Base-by-base conservation (phyloP, 2,329 filamentous ascomycete genomes). In the Penicillium sp. region DNA sequence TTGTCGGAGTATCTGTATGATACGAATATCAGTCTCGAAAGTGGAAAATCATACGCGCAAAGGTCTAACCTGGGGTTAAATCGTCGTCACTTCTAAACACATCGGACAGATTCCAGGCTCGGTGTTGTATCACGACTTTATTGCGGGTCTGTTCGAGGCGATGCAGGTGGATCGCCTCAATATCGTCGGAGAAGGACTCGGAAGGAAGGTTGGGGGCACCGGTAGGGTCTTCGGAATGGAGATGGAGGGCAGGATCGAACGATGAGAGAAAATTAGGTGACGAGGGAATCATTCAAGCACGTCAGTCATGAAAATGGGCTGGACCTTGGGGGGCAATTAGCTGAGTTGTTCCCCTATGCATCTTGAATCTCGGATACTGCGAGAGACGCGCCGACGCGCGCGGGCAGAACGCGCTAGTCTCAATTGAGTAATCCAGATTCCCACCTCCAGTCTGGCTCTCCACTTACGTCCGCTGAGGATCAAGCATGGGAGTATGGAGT, bases 161-260 rank as follows among this genome's bases (percentile, higher is more conserved):
- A 53, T 73, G 65, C 6, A 71, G 57, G 40, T 79, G 60, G 25
- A 79, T 69, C 52, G 75, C 77, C 63, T 79, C 77, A 53, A 79
- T 52, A 26, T 79, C 78, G 70, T 79, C 76, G 54, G 71, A 71
- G 63, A 76, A 76, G 55, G 72, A 70, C 56, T 75, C 70, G n/a
- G 71, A 76, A 16, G 68, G 71, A 16, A 68, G 69, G 33, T 68
- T 60, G 57, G 61, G 55, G 35, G 62, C 59, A 40, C 65, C 59
- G 28, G 55, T 58, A 22, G 55, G 64, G n/a, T 63, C 64, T 71
- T 84, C 80, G 56, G 82, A 83, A 64, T 82, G 77, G 26, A 82
- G 74, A 61, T 81, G 73, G 33, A 84, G 63, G 45, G 81, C 80
- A 46, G 82, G 82, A 62, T 84, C 82, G 59, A 83, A 84, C 5